Percentiles rank a stretch among this genome's conserved stretches.
Conservation (phyloP, 2,329 filamentous ascomycete genomes). For the Gaeumannomyces sp. region DNA sequence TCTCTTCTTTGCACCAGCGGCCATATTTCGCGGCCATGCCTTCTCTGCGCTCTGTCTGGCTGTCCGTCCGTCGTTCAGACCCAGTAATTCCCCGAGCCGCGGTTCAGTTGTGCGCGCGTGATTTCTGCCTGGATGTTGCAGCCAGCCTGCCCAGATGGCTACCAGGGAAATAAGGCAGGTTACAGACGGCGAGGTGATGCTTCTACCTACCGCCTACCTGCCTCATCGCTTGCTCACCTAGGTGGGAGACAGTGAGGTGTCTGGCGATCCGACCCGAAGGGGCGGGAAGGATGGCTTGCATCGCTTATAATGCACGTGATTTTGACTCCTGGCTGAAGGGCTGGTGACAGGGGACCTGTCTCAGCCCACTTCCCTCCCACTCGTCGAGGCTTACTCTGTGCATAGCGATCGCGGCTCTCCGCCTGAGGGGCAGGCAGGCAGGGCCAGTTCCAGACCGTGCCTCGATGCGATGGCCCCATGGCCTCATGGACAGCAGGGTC, state of each 20-base stretch:
- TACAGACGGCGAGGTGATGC: background rate
- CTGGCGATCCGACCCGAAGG: background rate
- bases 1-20: background rate
- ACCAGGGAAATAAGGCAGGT: too few relatives aligned
- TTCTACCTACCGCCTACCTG: background rate
- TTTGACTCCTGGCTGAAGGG: background rate
- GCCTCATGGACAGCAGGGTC: background rate
- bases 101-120: background rate
- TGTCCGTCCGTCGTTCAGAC: background rate
- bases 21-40: background rate
- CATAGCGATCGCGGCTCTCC: background rate
- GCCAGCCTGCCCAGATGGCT: background rate
- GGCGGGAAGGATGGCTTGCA: slow-evolving; percentile 2
- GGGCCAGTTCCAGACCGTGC: background rate
- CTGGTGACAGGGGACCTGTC: background rate
- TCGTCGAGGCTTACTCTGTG: background rate
- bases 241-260: background rate
- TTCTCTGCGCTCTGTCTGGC: background rate
- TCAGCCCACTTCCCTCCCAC: background rate
- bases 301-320: slow-evolving; percentile 5
- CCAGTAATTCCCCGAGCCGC: background rate
- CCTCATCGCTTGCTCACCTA: background rate
- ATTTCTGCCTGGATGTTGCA: background rate
- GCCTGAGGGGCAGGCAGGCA: background rate
- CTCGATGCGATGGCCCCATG: background rate